Conservation (phyloP, 176 grass and related monocot genomes). For the Thinopyrum elongatum region DNA sequence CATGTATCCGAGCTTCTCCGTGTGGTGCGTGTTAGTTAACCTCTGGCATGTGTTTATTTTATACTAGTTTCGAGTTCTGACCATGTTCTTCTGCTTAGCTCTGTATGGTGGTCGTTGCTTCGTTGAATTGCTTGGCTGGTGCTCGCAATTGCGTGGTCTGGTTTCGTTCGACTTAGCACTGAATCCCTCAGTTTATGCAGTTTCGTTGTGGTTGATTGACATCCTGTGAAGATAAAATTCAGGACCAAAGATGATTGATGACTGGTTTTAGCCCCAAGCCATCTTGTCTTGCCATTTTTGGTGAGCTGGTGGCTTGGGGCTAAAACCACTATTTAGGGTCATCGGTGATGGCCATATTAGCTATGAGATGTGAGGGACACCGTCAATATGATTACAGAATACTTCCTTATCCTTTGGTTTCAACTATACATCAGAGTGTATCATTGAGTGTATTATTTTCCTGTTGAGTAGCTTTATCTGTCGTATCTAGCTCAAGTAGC, state of each 20-base stretch:
- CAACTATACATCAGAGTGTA: not conserved
- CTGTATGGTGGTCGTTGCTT: too few relatives aligned
- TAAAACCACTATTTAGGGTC: slow-evolving; percentile 25
- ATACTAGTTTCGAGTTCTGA: too few relatives aligned
- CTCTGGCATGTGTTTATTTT: too few relatives aligned
- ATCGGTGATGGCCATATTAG: slow-evolving; percentile 68
- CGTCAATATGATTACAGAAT: not conserved
- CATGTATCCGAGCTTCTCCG: too few relatives aligned
- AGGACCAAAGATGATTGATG: slow-evolving; percentile 45
- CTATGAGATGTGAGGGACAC: slow-evolving; percentile 77
- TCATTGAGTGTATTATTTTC: not conserved
- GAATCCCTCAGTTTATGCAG: too few relatives aligned
- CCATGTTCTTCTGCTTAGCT: too few relatives aligned
- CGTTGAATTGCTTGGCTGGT: too few relatives aligned
- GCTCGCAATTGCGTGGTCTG: too few relatives aligned
- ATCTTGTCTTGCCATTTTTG: slow-evolving; percentile 11
- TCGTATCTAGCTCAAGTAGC: not conserved
- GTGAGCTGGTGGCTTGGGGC: slow-evolving; percentile 32
- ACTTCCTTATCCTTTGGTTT: not conserved
- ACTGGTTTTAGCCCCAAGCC: slow-evolving; percentile 50
- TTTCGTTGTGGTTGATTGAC: not conserved
- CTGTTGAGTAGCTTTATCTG: not conserved
- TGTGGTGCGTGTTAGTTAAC: too few relatives aligned
- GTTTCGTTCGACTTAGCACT: too few relatives aligned
- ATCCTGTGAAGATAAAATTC: slow-evolving; percentile 55